Evolutionary conservation across 2,329 filamentous ascomycete genomes (phyloP).

Genomic region (Sporothrix protearum): DNA sequence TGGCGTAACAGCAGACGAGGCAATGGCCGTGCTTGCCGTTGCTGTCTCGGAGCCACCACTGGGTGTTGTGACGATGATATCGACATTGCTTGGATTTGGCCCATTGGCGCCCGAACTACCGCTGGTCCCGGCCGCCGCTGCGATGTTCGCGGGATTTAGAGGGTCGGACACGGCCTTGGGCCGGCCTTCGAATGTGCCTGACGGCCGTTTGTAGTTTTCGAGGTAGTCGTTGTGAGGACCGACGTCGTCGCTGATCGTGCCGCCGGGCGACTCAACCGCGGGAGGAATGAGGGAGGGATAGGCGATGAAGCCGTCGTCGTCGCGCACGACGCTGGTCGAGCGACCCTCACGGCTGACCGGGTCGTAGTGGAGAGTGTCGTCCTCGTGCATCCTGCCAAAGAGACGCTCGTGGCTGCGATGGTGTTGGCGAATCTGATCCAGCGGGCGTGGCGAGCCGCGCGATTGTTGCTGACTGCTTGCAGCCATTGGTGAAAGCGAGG

Average conservation of each 20-base stretch:
- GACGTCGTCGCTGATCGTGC: background rate
- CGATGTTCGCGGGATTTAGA: slow-evolving; percentile 4
- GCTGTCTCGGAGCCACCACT: background rate
- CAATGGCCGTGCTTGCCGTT: background rate
- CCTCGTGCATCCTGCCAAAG: slow-evolving; percentile 13
- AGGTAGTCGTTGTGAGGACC: background rate
- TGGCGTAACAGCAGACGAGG: background rate
- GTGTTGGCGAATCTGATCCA: background rate
- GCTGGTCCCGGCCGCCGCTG: background rate
- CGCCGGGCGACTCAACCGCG: slow-evolving; percentile 26
- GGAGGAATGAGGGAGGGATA: slow-evolving; percentile 38
- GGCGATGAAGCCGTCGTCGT: slow-evolving; percentile 33
- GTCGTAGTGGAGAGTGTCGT: slow-evolving; percentile 32
- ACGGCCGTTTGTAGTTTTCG: background rate
- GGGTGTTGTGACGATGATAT: background rate
- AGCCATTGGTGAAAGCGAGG: background rate
- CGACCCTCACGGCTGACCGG: slow-evolving; percentile 32
- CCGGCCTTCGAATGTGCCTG: slow-evolving; percentile 2
- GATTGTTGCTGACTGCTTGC: background rate
- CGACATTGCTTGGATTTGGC: background rate
- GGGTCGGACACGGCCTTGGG: slow-evolving; percentile 27
- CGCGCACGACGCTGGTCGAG: slow-evolving; percentile 34
- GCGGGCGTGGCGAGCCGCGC: background rate
- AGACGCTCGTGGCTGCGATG: slow-evolving; percentile 10
- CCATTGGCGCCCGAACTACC: background rate